A percentile compares a stretch with the other conserved stretches of the same genome.
Evolutionary conservation across 2,329 filamentous ascomycete genomes (phyloP).

Genomic region (Taxawa tesnikishii): DNA sequence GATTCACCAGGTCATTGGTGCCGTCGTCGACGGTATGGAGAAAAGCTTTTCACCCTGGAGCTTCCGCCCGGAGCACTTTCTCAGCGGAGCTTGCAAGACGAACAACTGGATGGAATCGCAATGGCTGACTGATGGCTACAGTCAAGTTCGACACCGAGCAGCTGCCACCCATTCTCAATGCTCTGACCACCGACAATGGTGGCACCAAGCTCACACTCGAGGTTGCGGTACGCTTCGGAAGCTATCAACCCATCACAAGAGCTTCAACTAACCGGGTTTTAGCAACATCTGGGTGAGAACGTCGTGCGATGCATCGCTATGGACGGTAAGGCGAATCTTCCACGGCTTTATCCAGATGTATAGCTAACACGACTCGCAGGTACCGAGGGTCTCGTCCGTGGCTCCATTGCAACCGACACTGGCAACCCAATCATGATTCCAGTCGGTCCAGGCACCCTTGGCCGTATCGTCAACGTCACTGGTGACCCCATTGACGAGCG

Average conservation of each 20-base stretch:
- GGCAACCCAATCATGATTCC: slow-evolving; percentile 93
- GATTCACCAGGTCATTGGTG: slow-evolving; percentile 83
- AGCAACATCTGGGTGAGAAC: slow-evolving; percentile 99
- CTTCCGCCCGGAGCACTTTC: slow-evolving; percentile 8
- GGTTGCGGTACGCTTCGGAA: slow-evolving; percentile 93
- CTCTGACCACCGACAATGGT: slow-evolving; percentile 81
- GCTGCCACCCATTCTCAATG: slow-evolving; percentile 95
- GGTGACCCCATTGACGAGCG: slow-evolving; percentile 99
- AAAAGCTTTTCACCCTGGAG: slow-evolving; percentile 9
- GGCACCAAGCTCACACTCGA: slow-evolving; percentile 92
- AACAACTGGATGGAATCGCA: slow-evolving; percentile 1
- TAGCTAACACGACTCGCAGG: slow-evolving; percentile 36
- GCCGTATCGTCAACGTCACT: slow-evolving; percentile 99
- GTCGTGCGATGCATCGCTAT: slow-evolving; percentile 99
- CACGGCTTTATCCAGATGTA: neutral
- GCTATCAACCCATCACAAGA: slow-evolving; percentile 77
- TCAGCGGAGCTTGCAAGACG: neutral
- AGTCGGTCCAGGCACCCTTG: slow-evolving; percentile 84
- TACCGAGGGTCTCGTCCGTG: slow-evolving; percentile 99
- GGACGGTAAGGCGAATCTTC: slow-evolving; percentile 61
- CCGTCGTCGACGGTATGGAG: slow-evolving; percentile 86
- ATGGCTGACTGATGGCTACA: slow-evolving; percentile 27
- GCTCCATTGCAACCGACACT: slow-evolving; percentile 72
- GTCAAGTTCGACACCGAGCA: slow-evolving; percentile 95
- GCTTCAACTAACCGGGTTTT: slow-evolving; percentile 7